Percentiles rank a stretch among this genome's conserved stretches.
Evolutionary conservation across 169 alveolate genomes (phyloP).

Genomic region (Babesia divergens): DNA sequence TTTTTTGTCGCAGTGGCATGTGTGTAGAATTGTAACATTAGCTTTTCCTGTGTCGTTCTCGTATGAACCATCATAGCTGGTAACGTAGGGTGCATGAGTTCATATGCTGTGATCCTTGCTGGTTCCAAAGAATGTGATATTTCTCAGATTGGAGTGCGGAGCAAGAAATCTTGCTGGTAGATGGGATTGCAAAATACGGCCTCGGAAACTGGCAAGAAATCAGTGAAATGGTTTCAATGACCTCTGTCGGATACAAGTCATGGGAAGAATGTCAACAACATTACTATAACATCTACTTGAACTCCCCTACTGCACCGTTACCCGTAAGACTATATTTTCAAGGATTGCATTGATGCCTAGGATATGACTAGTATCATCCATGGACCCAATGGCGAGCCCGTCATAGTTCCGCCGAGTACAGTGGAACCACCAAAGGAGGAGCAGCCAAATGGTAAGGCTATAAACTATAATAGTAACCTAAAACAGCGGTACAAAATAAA

Average conservation of each 20-base stretch:
- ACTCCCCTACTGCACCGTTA: slow-evolving; percentile 78
- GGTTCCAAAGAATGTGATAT: no score
- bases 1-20: no score
- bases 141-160: slow-evolving; percentile 90
- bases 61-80: no score
- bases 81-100: no score
- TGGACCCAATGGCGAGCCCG: slow-evolving; percentile 52
- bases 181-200: slow-evolving; percentile 87
- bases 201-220: slow-evolving; percentile 88
- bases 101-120: no score
- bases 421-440: slow-evolving; percentile 50
- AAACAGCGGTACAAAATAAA: slow-evolving; percentile 48
- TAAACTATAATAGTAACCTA: not conserved
- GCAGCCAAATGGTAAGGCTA: slow-evolving; percentile 19
- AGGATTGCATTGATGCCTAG: not conserved
- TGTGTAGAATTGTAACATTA: no score
- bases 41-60: no score
- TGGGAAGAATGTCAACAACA: slow-evolving; percentile 81
- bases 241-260: slow-evolving; percentile 67
- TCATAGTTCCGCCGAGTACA: slow-evolving; percentile 38
- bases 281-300: slow-evolving; percentile 73
- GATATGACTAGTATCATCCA: slow-evolving; percentile 48
- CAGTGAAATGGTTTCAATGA: slow-evolving; percentile 70
- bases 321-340: slow-evolving; percentile 40
- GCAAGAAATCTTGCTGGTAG: slow-evolving; percentile 85